Evolutionary conservation across 2,329 filamentous ascomycete genomes (phyloP).

Genomic region (Cytospora schulzeri): DNA sequence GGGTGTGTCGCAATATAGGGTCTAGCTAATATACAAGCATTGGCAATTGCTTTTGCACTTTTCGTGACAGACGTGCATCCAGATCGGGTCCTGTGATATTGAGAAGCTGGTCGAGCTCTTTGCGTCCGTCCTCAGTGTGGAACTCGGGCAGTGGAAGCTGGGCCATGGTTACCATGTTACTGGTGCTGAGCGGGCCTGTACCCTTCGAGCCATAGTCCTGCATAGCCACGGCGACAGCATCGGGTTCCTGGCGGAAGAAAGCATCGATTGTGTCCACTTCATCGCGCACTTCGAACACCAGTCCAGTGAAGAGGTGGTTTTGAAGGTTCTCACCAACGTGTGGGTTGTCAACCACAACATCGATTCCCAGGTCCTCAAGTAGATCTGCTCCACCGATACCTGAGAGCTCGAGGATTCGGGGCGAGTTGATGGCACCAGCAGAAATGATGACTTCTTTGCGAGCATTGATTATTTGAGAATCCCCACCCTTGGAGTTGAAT

Average conservation of each 20-base stretch:
- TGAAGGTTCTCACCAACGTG: constrained; percentile 33
- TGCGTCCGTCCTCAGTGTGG: not conserved
- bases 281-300: constrained; percentile 8
- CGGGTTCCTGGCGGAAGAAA: constrained; percentile 19
- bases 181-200: constrained; percentile 14
- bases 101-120: constrained; percentile 7
- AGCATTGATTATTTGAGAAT: not conserved
- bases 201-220: constrained; percentile 15
- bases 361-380: constrained; percentile 28
- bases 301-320: constrained; percentile 2
- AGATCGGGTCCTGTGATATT: not conserved
- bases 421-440: constrained; percentile 31
- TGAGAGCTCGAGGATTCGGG: constrained; percentile 33
- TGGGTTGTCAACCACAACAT: constrained; percentile 31
- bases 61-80: not conserved
- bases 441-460: constrained; percentile 31
- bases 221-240: constrained; percentile 14
- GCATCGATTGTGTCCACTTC: constrained; percentile 18
- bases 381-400: constrained; percentile 31
- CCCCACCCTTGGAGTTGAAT: constrained; percentile 3
- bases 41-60: no score
- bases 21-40: no score
- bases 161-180: constrained; percentile 30
- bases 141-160: constrained; percentile 18
- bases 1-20: no score